These are phyloP conservation scores for Verticillium klebahnii DNA, from an alignment of 2,329 filamentous ascomycete species.

Conservation along the genomic window DNA sequence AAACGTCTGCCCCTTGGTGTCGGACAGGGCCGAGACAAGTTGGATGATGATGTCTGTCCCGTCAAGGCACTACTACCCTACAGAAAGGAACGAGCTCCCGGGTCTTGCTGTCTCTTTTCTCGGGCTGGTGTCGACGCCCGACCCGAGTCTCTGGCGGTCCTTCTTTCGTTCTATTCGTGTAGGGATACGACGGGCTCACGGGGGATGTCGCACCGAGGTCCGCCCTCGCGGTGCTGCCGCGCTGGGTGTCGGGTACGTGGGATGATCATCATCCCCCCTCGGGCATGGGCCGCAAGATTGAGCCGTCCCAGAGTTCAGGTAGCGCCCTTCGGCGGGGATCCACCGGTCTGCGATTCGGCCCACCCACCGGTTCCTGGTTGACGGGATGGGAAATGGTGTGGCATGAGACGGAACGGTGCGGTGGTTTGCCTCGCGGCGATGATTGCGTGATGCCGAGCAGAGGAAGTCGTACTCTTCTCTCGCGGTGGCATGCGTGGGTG, in stretches of 20 bases:
- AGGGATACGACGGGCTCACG: background rate
- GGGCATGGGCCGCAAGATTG: background rate
- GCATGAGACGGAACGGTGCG: background rate
- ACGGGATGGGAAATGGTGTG: background rate
- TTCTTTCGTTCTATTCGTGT: background rate
- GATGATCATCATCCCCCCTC: background rate
- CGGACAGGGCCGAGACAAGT: too few species aligned
- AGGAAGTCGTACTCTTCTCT: background rate
- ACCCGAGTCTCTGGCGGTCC: background rate
- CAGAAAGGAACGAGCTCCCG: too few species aligned
- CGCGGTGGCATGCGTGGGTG: background rate
- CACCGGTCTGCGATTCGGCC: background rate
- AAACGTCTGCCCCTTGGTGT: too few species aligned
- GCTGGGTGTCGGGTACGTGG: background rate
- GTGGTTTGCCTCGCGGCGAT: background rate
- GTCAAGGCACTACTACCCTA: too few species aligned
- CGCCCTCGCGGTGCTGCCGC: background rate
- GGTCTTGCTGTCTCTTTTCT: background rate
- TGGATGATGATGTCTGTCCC: too few species aligned
- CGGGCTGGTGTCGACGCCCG: background rate
- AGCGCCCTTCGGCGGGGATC: background rate
- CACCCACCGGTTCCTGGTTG: background rate
- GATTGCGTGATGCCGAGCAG: background rate
- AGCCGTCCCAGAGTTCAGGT: background rate
- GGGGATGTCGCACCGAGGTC: background rate